phyloP scores from a whole-genome alignment of 352 stramenopile genomes.

The Phytopythium mirpurense region DNA sequence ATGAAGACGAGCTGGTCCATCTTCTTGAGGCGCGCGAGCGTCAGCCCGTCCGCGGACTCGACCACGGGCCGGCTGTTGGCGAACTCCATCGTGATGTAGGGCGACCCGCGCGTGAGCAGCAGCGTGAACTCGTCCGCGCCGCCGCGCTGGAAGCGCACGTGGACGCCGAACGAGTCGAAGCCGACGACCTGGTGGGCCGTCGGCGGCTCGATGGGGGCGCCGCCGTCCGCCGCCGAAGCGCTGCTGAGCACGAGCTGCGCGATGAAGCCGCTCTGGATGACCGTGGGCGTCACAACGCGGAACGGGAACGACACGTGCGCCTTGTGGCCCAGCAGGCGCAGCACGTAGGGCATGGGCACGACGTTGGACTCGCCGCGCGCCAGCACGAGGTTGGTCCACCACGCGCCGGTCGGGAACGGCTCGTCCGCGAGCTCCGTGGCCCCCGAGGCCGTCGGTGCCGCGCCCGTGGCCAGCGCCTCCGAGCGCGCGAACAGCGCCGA shows the following conservation, averaged over 20 bases:
- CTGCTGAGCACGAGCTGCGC: slow-evolving; percentile 56
- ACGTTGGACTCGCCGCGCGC: slow-evolving; percentile 49
- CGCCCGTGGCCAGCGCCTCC: slow-evolving; percentile 19
- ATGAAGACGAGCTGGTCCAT: slow-evolving; percentile 30
- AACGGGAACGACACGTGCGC: slow-evolving; percentile 77
- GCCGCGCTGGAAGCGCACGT: slow-evolving; percentile 45
- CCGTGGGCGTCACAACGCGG: slow-evolving; percentile 52
- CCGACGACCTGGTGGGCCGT: slow-evolving; percentile 49
- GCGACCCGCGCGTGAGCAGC: slow-evolving; percentile 70
- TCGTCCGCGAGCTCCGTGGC: slow-evolving; percentile 32
- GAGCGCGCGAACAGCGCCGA: slow-evolving; percentile 42
- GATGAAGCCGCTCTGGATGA: slow-evolving; percentile 69
- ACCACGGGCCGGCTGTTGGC: slow-evolving; percentile 42
- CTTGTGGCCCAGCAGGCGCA: slow-evolving; percentile 47
- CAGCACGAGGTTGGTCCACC: slow-evolving; percentile 82
- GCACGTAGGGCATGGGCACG: slow-evolving; percentile 63
- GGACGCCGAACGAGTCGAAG: slow-evolving; percentile 69
- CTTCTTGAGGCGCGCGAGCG: slow-evolving; percentile 45
- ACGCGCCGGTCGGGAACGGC: slow-evolving; percentile 75
- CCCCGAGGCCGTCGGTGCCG: slow-evolving; percentile 9
- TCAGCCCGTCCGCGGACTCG: slow-evolving; percentile 41
- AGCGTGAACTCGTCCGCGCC: slow-evolving; percentile 37
- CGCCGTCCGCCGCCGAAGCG: not conserved
- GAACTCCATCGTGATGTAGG: slow-evolving; percentile 78
- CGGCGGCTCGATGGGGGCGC: slow-evolving; percentile 9